These are phyloP conservation scores for Cicer judaicum DNA, from an alignment of 306 rosid species.

Conservation along the genomic window DNA sequence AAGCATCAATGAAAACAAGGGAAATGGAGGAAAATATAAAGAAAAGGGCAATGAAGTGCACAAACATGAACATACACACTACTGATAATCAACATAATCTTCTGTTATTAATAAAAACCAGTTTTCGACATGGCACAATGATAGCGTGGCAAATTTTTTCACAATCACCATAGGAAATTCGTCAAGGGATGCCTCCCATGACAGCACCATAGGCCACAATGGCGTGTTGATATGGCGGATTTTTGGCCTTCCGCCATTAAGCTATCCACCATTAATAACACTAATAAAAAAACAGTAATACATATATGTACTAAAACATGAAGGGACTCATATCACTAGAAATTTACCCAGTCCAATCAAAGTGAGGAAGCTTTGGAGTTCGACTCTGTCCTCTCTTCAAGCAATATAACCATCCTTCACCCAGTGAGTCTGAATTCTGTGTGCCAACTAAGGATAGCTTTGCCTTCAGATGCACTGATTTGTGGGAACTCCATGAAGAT, in stretches of 20 bases:
- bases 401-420: conserved; percentile 85
- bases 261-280: no score
- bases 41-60: background rate
- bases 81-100: conserved; percentile 12
- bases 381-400: conserved; percentile 81
- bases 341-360: conserved; percentile 94
- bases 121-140: no score
- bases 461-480: conserved; percentile 76
- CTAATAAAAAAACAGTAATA: background rate
- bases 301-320: conserved; percentile 9
- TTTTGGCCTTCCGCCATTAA: no score
- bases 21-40: background rate
- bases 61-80: conserved; percentile 18
- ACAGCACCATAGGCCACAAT: no score
- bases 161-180: no score
- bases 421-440: conserved; percentile 51
- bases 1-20: background rate
- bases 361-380: conserved; percentile 80
- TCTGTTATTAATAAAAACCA: background rate
- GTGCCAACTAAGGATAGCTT: conserved; percentile 55
- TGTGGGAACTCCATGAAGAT: conserved; percentile 92
- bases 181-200: no score
- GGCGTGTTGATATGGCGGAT: no score
- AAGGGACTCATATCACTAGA: conserved; percentile 20
- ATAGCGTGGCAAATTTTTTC: no score